phyloP scores from a whole-genome alignment of 257 asterid species.

The Solanum appendiculatum region DNA sequence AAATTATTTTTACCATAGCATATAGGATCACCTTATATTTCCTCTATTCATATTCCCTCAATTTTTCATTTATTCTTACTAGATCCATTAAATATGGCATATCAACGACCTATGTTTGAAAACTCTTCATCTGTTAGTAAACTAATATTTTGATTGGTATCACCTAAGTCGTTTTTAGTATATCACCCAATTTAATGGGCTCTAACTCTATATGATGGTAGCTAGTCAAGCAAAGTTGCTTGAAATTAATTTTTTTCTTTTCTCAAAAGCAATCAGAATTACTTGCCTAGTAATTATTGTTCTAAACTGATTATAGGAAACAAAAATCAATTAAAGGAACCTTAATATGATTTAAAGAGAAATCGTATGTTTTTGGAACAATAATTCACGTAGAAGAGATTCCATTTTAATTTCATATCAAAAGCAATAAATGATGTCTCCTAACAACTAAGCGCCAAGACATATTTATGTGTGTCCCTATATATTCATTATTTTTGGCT shows the following conservation, averaged over 20 bases:
- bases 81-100: too few relatives aligned
- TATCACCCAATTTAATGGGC: background rate
- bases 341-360: background rate
- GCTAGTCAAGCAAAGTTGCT: background rate
- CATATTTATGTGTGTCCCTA: background rate
- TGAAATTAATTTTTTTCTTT: background rate
- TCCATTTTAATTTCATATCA: background rate
- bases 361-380: background rate
- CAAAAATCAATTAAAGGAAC: background rate
- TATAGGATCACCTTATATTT: too few relatives aligned
- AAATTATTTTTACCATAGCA: too few relatives aligned
- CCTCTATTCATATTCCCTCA: too few relatives aligned
- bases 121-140: too few relatives aligned
- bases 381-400: background rate
- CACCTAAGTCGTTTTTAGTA: background rate
- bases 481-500: background rate
- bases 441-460: background rate
- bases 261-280: background rate
- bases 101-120: too few relatives aligned
- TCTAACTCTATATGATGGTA: background rate
- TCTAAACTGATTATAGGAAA: background rate
- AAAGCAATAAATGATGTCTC: background rate
- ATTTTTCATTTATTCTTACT: too few relatives aligned
- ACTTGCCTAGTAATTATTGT: background rate
- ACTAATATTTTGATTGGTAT: too few relatives aligned